phyloP scores from a whole-genome alignment of 345 rosid species.

The Excoecaria agallocha region DNA sequence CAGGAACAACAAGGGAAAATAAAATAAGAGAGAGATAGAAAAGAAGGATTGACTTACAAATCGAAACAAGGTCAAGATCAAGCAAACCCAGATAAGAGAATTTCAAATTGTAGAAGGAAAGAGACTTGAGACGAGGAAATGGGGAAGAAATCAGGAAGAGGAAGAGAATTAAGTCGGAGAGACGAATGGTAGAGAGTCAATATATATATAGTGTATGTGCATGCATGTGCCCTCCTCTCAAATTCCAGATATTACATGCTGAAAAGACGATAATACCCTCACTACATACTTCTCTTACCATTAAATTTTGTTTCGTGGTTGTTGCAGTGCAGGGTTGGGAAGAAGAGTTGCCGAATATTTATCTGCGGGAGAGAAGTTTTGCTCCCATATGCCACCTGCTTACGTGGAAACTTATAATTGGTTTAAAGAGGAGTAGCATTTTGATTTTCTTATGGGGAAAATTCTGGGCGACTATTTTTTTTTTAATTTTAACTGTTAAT shows the following conservation, averaged over 20 bases:
- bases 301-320: too few relatives aligned
- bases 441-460: too few relatives aligned
- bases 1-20: too few relatives aligned
- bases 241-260: background rate
- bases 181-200: background rate
- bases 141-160: background rate
- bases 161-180: background rate
- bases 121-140: background rate
- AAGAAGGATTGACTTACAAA: constrained; percentile 9
- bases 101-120: background rate
- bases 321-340: too few relatives aligned
- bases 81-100: constrained; percentile 4
- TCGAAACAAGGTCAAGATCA: constrained; percentile 12
- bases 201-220: constrained; percentile 1
- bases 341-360: too few relatives aligned
- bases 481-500: too few relatives aligned
- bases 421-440: too few relatives aligned
- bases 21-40: background rate
- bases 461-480: too few relatives aligned
- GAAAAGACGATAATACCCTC: background rate
- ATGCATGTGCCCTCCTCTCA: background rate
- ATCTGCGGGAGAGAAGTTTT: too few relatives aligned
- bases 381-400: too few relatives aligned
- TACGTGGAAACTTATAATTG: too few relatives aligned
- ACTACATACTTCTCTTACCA: too few relatives aligned